phyloP scores from a whole-genome alignment of 192 early-diverging fungal genomes.

The Neocallimastix lanati region DNA sequence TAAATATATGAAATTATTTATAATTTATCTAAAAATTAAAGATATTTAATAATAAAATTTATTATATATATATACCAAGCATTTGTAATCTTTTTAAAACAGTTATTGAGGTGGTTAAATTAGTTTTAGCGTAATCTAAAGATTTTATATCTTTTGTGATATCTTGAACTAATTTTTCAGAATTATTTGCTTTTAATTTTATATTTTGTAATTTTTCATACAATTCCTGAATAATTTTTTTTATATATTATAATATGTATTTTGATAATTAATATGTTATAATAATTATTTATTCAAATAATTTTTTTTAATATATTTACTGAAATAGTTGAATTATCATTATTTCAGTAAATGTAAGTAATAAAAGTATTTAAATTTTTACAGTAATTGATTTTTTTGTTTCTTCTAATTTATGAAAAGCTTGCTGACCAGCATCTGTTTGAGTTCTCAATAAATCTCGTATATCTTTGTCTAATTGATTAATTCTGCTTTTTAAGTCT shows the following conservation, averaged over 20 bases:
- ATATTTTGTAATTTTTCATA: slow-evolving; percentile 68
- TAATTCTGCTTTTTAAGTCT: slow-evolving; percentile 39
- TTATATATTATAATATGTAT: no score
- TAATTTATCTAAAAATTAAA: no score
- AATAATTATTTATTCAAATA: no score
- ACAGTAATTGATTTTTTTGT: slow-evolving; percentile 61
- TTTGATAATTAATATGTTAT: no score
- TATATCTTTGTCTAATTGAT: slow-evolving; percentile 41
- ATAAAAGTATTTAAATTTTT: no score
- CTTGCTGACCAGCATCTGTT: slow-evolving; percentile 33
- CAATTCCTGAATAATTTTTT: no score
- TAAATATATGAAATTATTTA: no score
- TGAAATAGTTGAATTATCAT: no score
- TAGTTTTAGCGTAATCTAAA: slow-evolving; percentile 84
- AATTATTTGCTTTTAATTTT: slow-evolving; percentile 60
- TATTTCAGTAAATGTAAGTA: no score
- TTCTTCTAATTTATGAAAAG: slow-evolving; percentile 44
- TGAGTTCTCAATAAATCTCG: slow-evolving; percentile 51
- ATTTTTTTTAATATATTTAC: no score
- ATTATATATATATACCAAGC: slow-evolving; percentile 35
- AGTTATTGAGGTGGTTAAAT: slow-evolving; percentile 62
- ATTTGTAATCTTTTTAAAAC: slow-evolving; percentile 73
- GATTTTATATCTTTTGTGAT: slow-evolving; percentile 92
- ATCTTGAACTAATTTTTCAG: slow-evolving; percentile 78
- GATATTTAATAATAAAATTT: no score